Conservation (phyloP, 495 filamentous ascomycete genomes). For the Chlorociboria aeruginascens region DNA sequence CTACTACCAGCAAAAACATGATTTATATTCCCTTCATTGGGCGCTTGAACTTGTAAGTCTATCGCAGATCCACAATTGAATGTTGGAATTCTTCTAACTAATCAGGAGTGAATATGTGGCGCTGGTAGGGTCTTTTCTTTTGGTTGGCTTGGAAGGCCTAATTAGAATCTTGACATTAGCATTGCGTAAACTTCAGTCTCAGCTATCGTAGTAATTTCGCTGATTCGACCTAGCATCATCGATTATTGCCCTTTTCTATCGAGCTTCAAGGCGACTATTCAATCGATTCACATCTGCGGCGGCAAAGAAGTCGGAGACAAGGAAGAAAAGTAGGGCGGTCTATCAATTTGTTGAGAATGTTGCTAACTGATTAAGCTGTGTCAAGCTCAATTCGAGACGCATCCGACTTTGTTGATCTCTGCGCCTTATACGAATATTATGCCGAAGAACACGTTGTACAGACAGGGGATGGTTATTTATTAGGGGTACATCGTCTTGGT, state of each 20-base stretch:
- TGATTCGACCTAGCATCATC: slow-evolving; percentile 44
- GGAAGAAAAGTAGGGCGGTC: slow-evolving; percentile 6
- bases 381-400: slow-evolving; percentile 49
- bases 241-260: slow-evolving; percentile 73
- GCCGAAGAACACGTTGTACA: slow-evolving; percentile 94
- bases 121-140: slow-evolving; percentile 66
- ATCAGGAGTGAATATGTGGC: slow-evolving; percentile 60
- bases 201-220: background rate
- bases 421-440: slow-evolving; percentile 76
- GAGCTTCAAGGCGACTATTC: slow-evolving; percentile 68
- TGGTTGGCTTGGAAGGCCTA: slow-evolving; percentile 68
- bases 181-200: slow-evolving; percentile 49
- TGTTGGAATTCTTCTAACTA: background rate
- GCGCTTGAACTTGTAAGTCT: slow-evolving; percentile 56
- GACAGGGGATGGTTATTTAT: slow-evolving; percentile 85
- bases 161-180: slow-evolving; percentile 83
- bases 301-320: slow-evolving; percentile 20
- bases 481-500: slow-evolving; percentile 79
- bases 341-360: background rate
- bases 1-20: slow-evolving; percentile 29
- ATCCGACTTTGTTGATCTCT: slow-evolving; percentile 86
- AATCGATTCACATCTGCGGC: slow-evolving; percentile 65
- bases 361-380: slow-evolving; percentile 25
- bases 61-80: background rate
- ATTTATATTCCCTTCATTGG: slow-evolving; percentile 75